Conservation (phyloP, 257 asterid genomes). For the Cinchona pubescens region DNA sequence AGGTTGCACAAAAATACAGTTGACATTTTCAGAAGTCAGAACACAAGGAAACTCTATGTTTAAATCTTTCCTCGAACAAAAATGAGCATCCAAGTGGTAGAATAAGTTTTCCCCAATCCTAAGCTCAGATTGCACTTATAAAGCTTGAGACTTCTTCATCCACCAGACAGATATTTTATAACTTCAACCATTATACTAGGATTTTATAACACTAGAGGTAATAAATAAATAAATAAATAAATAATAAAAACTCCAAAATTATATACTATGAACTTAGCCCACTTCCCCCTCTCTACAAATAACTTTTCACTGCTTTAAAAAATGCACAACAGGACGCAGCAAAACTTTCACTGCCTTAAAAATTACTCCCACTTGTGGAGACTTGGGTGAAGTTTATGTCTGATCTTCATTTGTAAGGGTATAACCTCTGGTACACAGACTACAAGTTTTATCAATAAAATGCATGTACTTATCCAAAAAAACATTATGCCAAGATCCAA, state of each 20-base stretch:
- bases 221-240: too few species aligned
- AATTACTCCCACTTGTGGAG: too few species aligned
- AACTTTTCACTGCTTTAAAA: background rate
- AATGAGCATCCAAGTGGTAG: background rate
- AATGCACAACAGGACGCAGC: background rate
- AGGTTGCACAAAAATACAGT: background rate
- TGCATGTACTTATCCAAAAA: too few species aligned
- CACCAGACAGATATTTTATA: background rate
- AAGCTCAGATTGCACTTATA: background rate
- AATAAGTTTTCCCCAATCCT: background rate
- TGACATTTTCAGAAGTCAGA: background rate
- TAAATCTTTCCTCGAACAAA: background rate
- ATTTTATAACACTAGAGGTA: too few species aligned
- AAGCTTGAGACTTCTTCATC: background rate
- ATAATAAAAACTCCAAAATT: background rate
- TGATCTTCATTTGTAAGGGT: too few species aligned
- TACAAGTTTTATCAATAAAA: too few species aligned
- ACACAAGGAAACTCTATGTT: too few species aligned
- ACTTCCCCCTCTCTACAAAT: background rate
- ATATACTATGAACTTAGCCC: background rate
- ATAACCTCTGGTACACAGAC: too few species aligned
- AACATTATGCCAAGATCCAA: too few species aligned
- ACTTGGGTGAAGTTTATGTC: too few species aligned
- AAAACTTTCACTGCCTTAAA: background rate
- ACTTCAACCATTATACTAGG: too few species aligned